Conservation (phyloP, 305 asterid species). For the Striga hermonthica region DNA sequence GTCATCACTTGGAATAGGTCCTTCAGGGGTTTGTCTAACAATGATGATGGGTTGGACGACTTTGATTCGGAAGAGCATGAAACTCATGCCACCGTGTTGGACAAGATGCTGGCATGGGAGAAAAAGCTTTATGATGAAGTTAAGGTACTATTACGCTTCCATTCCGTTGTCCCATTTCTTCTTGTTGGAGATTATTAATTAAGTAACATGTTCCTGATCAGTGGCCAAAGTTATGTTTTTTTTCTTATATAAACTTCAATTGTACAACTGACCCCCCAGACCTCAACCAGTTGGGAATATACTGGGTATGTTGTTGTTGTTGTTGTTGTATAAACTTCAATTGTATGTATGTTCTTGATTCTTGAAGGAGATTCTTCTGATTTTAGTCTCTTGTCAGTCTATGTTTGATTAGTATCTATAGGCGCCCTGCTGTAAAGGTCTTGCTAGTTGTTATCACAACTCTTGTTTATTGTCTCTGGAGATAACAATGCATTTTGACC, state of each 20-base stretch:
- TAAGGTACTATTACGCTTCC: conserved; percentile 56
- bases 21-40: conserved; percentile 60
- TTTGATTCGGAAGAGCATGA: conserved; percentile 92
- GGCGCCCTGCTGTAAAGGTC: background rate
- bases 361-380: conserved; percentile 15
- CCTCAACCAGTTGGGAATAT: too few relatives aligned
- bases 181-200: background rate
- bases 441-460: background rate
- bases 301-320: too few relatives aligned
- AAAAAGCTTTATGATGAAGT: conserved; percentile 98
- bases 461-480: conserved; percentile 9
- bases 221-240: conserved; percentile 2
- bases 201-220: background rate
- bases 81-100: conserved; percentile 97
- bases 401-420: conserved; percentile 2
- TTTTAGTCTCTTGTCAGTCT: background rate
- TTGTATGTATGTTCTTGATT: background rate
- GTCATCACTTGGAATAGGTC: conserved; percentile 99
- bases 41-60: conserved; percentile 68
- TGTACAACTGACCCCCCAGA: too few relatives aligned
- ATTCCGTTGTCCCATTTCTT: conserved; percentile 1
- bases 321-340: conserved; percentile 12
- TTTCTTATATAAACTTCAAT: conserved; percentile 17
- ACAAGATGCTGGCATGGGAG: conserved; percentile 99
- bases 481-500: background rate